Percentiles rank a stretch among this genome's conserved stretches.
These are phyloP conservation scores for Saccharomyces paradoxus DNA, from an alignment of 805 yeast genomes.

Conservation along the genomic window DNA sequence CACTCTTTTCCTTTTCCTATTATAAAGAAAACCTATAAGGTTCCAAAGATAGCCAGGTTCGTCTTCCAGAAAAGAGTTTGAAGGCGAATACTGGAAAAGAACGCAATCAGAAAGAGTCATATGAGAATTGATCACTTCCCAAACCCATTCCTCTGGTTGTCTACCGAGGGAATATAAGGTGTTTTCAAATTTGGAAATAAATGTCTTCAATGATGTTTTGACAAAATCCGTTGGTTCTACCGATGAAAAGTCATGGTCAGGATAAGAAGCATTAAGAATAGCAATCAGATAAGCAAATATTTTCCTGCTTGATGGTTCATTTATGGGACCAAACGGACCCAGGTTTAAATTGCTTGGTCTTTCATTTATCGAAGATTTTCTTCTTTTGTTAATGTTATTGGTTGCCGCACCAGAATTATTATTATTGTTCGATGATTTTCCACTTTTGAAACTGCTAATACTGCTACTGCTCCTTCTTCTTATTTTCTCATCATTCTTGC, in stretches of 20 bases:
- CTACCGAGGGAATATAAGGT: slow-evolving; percentile 61
- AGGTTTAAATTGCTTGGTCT: slow-evolving; percentile 22
- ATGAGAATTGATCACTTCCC: slow-evolving; percentile 81
- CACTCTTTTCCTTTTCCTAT: slow-evolving; percentile 85
- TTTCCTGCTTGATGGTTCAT: slow-evolving; percentile 75
- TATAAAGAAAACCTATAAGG: slow-evolving; percentile 83
- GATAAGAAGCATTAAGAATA: slow-evolving; percentile 83
- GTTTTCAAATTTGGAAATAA: slow-evolving; percentile 65
- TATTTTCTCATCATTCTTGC: slow-evolving; percentile 6
- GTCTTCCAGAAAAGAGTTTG: slow-evolving; percentile 31
- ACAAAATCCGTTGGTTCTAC: slow-evolving; percentile 72
- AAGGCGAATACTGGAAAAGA: slow-evolving; percentile 51
- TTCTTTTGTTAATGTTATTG: slow-evolving; percentile 12
- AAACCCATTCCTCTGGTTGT: slow-evolving; percentile 56
- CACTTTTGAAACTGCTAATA: slow-evolving; percentile 16
- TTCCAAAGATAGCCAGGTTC: slow-evolving; percentile 37
- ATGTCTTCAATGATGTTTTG: slow-evolving; percentile 41
- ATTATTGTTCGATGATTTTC: slow-evolving; percentile 1
- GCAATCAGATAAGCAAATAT: slow-evolving; percentile 87
- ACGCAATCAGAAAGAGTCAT: slow-evolving; percentile 56
- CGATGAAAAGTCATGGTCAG: slow-evolving; percentile 89
- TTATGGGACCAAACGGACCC: slow-evolving; percentile 88
- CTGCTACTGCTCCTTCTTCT: slow-evolving; percentile 23
- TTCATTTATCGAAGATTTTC: slow-evolving; percentile 24
- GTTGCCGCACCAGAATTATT: slow-evolving; percentile 1